Evolutionary conservation across 768 basidiomycete species (phyloP).

Genomic region (Suillus variegatus): DNA sequence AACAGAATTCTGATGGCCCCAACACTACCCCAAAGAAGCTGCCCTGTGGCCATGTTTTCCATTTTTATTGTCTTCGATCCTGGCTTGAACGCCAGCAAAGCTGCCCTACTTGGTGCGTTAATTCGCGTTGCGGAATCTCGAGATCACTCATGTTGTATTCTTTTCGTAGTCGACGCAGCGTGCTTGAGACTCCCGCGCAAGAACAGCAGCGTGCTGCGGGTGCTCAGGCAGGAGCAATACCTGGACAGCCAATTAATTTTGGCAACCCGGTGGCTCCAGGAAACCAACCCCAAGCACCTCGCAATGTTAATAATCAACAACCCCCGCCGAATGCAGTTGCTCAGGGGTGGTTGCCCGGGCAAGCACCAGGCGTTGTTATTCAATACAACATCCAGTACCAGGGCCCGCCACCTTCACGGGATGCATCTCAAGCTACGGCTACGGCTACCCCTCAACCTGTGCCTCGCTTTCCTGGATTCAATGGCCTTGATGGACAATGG

Average conservation of each 20-base stretch:
- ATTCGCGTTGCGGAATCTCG: slow-evolving; percentile 6
- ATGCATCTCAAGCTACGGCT: slow-evolving; percentile 18
- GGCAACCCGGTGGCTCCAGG: slow-evolving; percentile 27
- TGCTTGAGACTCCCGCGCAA: slow-evolving; percentile 54
- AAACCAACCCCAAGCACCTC: slow-evolving; percentile 29
- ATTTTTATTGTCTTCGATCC: slow-evolving; percentile 94
- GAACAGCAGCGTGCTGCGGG: slow-evolving; percentile 31
- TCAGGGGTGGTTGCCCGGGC: slow-evolving; percentile 36
- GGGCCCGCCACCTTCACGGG: slow-evolving; percentile 23
- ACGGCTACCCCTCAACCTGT: slow-evolving; percentile 41
- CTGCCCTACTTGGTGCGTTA: slow-evolving; percentile 92
- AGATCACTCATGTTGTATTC: slow-evolving; percentile 12
- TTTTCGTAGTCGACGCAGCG: slow-evolving; percentile 65
- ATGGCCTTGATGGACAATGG: slow-evolving; percentile 66
- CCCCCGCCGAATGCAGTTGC: slow-evolving; percentile 36
- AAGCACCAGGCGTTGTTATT: slow-evolving; percentile 52
- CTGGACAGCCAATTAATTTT: slow-evolving; percentile 33
- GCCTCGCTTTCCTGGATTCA: slow-evolving; percentile 63
- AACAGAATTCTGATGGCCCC: slow-evolving; percentile 57
- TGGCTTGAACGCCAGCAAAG: slow-evolving; percentile 99
- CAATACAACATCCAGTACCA: slow-evolving; percentile 69
- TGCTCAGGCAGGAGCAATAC: slow-evolving; percentile 29
- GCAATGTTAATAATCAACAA: slow-evolving; percentile 49
- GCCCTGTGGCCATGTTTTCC: slow-evolving; percentile 96
- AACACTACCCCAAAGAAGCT: slow-evolving; percentile 97